Conservation (phyloP, 306 rosid species). For the Dalbergia oliveri region DNA sequence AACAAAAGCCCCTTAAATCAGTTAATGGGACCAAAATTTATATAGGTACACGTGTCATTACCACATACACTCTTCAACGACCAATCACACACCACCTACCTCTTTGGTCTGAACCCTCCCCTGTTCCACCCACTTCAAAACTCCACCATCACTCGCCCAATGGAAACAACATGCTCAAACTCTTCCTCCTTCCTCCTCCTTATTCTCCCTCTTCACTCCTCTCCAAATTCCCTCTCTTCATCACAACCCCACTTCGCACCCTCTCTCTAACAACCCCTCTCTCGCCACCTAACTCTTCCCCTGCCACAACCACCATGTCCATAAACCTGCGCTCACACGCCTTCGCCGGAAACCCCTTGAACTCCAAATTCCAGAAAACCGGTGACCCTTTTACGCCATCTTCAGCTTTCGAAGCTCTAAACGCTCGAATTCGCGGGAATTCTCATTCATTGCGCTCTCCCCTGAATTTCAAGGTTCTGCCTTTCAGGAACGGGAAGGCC, state of each 20-base stretch:
- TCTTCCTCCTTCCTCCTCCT: constrained; percentile 46
- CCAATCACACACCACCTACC: constrained; percentile 36
- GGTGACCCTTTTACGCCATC: constrained; percentile 65
- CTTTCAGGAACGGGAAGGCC: constrained; percentile 75
- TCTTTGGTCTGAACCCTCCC: neutral
- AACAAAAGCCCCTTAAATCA: neutral
- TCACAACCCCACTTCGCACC: constrained; percentile 17
- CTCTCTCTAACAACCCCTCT: constrained; percentile 25
- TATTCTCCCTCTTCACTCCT: constrained; percentile 40
- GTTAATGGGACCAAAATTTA: neutral
- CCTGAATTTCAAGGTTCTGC: constrained; percentile 73
- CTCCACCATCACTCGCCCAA: constrained; percentile 25
- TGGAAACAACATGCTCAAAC: constrained; percentile 37
- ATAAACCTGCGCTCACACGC: constrained; percentile 61
- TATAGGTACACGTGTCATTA: constrained; percentile 45
- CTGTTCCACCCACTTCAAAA: neutral
- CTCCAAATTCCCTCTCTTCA: constrained; percentile 35
- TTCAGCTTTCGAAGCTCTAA: constrained; percentile 70
- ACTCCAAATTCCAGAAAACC: constrained; percentile 59
- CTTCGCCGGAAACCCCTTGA: constrained; percentile 73
- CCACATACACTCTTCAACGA: neutral
- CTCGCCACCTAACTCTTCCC: constrained; percentile 20
- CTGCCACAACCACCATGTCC: constrained; percentile 54
- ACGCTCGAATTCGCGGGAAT: constrained; percentile 52
- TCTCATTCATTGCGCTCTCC: constrained; percentile 51